These are phyloP conservation scores for Eremomyces bilateralis DNA, from an alignment of 495 filamentous ascomycete species.

Conservation along the genomic window DNA sequence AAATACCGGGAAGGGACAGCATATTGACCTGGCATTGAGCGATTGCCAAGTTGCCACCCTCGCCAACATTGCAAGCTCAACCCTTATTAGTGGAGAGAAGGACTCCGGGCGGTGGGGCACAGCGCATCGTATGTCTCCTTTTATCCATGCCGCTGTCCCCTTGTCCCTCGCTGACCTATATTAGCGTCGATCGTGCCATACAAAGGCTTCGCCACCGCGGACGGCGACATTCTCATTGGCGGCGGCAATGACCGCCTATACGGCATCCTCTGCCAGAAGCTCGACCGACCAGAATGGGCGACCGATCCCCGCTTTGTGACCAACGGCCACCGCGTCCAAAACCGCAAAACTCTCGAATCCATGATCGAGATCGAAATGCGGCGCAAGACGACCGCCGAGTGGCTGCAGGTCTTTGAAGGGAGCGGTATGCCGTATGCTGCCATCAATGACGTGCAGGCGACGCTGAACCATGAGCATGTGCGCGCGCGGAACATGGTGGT, in stretches of 20 bases:
- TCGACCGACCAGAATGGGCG: constrained; percentile 64
- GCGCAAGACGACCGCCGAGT: constrained; percentile 64
- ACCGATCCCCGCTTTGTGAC: constrained; percentile 50
- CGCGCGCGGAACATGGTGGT: constrained; percentile 70
- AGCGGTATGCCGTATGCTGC: constrained; percentile 89
- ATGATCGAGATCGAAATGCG: constrained; percentile 53
- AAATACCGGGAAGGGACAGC: constrained; percentile 56
- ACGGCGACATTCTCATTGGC: constrained; percentile 80
- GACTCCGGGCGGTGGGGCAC: constrained; percentile 88
- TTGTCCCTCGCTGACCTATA: constrained; percentile 7
- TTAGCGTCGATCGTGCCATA: constrained; percentile 91
- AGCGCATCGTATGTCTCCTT: constrained; percentile 52
- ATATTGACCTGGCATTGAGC: constrained; percentile 77
- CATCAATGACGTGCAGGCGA: constrained; percentile 73
- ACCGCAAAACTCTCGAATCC: constrained; percentile 52
- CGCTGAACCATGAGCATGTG: constrained; percentile 72
- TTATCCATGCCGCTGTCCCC: background rate
- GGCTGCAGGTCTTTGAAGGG: constrained; percentile 71
- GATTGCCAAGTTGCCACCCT: constrained; percentile 90
- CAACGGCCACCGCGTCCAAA: constrained; percentile 62
- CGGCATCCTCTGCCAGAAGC: constrained; percentile 57
- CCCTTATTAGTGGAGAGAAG: constrained; percentile 67
- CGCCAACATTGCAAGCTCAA: constrained; percentile 81
- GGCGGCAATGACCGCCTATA: constrained; percentile 89
- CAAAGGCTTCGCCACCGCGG: constrained; percentile 71